Conservation (phyloP, 2,329 filamentous ascomycete species). For the Nigrospora osmanthi region DNA sequence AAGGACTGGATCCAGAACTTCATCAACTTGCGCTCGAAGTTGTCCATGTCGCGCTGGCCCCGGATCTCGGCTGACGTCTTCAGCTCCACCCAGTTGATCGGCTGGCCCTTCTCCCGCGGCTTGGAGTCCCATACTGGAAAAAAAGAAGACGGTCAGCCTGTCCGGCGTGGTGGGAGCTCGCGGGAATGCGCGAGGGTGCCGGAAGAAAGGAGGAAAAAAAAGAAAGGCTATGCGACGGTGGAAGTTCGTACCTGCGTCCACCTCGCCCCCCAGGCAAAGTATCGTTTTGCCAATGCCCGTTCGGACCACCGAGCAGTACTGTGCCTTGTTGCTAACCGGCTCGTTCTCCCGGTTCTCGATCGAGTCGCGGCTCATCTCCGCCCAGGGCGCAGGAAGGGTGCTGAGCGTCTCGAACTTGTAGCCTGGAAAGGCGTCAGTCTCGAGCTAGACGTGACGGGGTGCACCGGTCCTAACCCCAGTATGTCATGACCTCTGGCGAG, state of each 20-base stretch:
- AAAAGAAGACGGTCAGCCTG: not conserved
- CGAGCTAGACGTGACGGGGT: not conserved
- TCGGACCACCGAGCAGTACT: conserved; percentile 91
- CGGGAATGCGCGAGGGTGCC: not conserved
- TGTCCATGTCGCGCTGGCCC: conserved; percentile 58
- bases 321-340: conserved; percentile 78
- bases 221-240: not conserved
- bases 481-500: conserved; percentile 78
- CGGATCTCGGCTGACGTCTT: conserved; percentile 78
- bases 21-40: conserved; percentile 83
- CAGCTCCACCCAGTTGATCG: conserved; percentile 88
- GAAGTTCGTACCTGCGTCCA: conserved; percentile 65
- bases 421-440: conserved; percentile 39
- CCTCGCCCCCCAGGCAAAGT: conserved; percentile 83
- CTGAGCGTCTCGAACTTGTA: conserved; percentile 95
- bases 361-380: conserved; percentile 60
- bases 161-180: too few species aligned
- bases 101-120: conserved; percentile 53
- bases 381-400: conserved; percentile 69
- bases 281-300: conserved; percentile 73
- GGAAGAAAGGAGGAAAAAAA: too few species aligned
- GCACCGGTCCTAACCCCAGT: conserved; percentile 61
- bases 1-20: conserved; percentile 98
- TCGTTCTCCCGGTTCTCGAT: conserved; percentile 70
- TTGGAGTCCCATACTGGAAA: conserved; percentile 73